Evolutionary conservation across 352 stramenopile species (phyloP), one percentile per base, ranked within the genome.

Genomic region (Globisporangium alternatum): DNA sequence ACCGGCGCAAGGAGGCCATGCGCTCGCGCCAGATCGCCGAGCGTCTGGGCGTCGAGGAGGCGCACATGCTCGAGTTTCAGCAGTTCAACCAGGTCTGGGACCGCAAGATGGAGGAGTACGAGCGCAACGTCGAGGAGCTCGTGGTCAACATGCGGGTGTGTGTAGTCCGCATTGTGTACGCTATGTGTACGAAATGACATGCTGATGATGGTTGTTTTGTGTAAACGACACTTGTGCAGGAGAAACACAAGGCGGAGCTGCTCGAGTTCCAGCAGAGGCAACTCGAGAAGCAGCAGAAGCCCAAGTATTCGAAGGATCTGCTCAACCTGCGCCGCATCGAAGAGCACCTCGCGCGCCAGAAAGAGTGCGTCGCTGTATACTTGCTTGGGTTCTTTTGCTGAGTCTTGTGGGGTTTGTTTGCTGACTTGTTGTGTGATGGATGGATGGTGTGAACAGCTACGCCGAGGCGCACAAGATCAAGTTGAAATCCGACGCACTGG

Each of bases 21-120:
- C 88, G 95, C 33, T 97, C 90, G 25, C 79, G 95, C 52, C 95
- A 98, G 73, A 97, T 98, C 49, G 91, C 94, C 31, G 96, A 99
- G 67, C 82, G 91, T 4, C 71, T 99, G 3, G 96, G 93, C 31
- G 89, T 99, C 13, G 95, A 99, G 65, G 96, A 99, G 69, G 93
- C 96, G n/a, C 96, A 98, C 74, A 98, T 98, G 94, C 87, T 98
- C 51, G 96, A 99, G 80, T 98, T 98, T 68, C 95, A 98, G 80
- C 92, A 98, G 73, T 98, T 98, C 65, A 99, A 98, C 78, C 77
- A 94, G 43, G 80, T 97, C 41, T 98, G 96, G 96, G 95, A 99
- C 69, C 89, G 95, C 62, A 98, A 98, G 72, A 98, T 98, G 84
- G 78, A 92, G 51, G 95, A 98, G 53, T 98, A 98, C 68, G 92